Conservation (phyloP, 441 rosid genomes). For the Viola pubescens region DNA sequence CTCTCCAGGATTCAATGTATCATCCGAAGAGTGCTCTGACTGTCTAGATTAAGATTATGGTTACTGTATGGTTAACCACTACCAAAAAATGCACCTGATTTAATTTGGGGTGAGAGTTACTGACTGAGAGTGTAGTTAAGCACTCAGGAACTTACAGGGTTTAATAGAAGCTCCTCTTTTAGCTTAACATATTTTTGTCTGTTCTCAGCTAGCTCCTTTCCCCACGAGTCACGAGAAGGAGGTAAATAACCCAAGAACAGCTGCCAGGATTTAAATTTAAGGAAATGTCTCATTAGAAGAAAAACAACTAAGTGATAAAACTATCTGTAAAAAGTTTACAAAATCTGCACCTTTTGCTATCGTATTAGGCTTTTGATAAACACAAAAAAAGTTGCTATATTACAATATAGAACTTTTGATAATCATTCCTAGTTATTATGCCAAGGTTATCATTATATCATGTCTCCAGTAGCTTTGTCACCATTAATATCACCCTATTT, state of each 20-base stretch:
- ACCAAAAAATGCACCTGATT: constrained; percentile 4
- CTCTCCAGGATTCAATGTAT: constrained; percentile 22
- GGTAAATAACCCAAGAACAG: constrained; percentile 60
- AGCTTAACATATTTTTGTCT: constrained; percentile 48
- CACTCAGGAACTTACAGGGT: constrained; percentile 50
- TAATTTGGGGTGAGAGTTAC: constrained; percentile 8
- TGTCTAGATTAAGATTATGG: constrained; percentile 42
- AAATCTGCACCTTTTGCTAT: no score
- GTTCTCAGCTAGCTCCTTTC: constrained; percentile 45
- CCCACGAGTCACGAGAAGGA: constrained; percentile 53
- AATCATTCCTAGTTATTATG: no score
- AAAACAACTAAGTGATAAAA: no score
- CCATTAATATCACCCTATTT: no score
- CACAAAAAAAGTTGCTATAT: no score
- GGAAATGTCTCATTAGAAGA: background rate
- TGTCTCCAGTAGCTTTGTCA: no score
- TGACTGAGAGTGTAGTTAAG: constrained; percentile 8
- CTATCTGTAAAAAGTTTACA: no score
- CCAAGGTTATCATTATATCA: no score
- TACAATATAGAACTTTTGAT: no score
- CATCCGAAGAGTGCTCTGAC: constrained; percentile 37
- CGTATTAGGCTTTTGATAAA: no score
- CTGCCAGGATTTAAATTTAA: constrained; percentile 24
- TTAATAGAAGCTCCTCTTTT: constrained; percentile 52
- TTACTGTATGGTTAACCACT: constrained; percentile 21